These are phyloP conservation scores for Euphorbia lathyris DNA, from an alignment of 345 rosid species.

Conservation along the genomic window DNA sequence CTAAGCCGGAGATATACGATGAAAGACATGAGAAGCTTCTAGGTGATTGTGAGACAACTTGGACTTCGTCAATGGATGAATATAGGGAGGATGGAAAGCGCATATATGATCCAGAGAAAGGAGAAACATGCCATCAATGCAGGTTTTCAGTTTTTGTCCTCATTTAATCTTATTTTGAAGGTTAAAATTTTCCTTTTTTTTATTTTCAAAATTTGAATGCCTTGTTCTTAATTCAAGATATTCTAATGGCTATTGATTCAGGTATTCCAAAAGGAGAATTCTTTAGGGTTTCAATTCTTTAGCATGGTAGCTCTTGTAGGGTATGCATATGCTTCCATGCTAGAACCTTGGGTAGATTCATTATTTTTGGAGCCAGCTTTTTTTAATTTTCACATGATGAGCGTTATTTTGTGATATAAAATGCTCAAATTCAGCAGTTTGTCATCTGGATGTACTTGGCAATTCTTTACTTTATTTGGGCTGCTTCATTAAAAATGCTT, in stretches of 20 bases:
- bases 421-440: neutral
- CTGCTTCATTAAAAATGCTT: slow-evolving; percentile 7
- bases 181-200: neutral
- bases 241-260: neutral
- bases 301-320: too few relatives aligned
- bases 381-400: too few relatives aligned
- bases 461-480: neutral
- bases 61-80: slow-evolving; percentile 28
- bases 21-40: slow-evolving; percentile 30
- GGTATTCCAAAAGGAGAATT: too few relatives aligned
- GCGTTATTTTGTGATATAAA: neutral
- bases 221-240: neutral
- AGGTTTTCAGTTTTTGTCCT: slow-evolving; percentile 18
- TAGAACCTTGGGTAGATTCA: too few relatives aligned
- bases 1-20: slow-evolving; percentile 30
- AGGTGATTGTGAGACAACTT: slow-evolving; percentile 21
- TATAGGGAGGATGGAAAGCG: slow-evolving; percentile 27
- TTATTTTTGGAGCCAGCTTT: too few relatives aligned
- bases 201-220: neutral
- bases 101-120: slow-evolving; percentile 27
- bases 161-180: neutral
- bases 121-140: slow-evolving; percentile 41
- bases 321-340: too few relatives aligned
- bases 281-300: too few relatives aligned
- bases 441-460: neutral